A percentile compares a stretch with the other conserved stretches of the same genome.
Evolutionary conservation across 257 asterid species (phyloP).

Genomic region (Apocynum venetum): DNA sequence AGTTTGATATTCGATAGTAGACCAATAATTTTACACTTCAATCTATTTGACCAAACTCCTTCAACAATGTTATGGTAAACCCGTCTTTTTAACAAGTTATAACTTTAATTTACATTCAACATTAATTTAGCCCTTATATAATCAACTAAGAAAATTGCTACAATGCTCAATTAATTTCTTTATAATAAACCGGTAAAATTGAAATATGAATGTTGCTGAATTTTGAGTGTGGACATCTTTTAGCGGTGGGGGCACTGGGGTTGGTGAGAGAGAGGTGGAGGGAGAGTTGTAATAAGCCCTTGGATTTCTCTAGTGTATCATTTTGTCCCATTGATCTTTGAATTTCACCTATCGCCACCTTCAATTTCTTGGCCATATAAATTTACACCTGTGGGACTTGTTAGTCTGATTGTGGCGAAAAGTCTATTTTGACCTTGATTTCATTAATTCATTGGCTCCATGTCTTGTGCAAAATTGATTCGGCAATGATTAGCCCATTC

Average conservation of each 20-base stretch:
- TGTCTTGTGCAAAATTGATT: background rate
- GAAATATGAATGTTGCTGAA: too few relatives aligned
- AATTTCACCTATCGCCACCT: background rate
- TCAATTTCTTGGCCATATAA: background rate
- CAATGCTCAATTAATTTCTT: too few relatives aligned
- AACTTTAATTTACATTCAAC: too few relatives aligned
- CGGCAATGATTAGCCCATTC: background rate
- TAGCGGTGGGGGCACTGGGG: background rate
- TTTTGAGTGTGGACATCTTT: background rate
- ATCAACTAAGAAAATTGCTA: too few relatives aligned
- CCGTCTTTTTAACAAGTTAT: too few relatives aligned
- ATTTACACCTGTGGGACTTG: background rate
- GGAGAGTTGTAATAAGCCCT: background rate
- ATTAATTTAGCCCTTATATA: too few relatives aligned
- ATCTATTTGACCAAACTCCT: too few relatives aligned
- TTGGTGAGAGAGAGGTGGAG: background rate
- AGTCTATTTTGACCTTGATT: background rate
- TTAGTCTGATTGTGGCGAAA: background rate
- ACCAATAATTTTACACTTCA: too few relatives aligned
- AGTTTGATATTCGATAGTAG: too few relatives aligned
- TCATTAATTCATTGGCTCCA: background rate
- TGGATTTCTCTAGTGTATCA: background rate
- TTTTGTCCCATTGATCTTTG: background rate
- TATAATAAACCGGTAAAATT: too few relatives aligned
- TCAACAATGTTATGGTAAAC: too few relatives aligned